These are phyloP conservation scores for Rhizopus delemar DNA, from an alignment of 371 early-diverging fungal species.

Conservation along the genomic window DNA sequence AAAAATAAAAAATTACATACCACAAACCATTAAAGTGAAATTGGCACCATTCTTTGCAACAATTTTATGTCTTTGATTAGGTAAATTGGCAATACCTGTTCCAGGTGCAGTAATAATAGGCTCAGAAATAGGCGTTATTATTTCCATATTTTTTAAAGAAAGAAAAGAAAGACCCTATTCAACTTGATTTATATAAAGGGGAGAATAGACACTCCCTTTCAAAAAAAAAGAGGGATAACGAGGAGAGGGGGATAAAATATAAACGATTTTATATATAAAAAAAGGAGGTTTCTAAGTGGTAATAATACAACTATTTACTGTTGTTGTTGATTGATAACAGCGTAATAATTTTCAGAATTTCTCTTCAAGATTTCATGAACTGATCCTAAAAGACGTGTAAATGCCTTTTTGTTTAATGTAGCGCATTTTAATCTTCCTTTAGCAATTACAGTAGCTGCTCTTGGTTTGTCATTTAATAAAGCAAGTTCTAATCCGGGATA, in stretches of 20 bases:
- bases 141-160: neutral
- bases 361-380: constrained; percentile 88
- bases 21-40: constrained; percentile 97
- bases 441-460: constrained; percentile 85
- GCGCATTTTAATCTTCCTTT: constrained; percentile 88
- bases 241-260: neutral
- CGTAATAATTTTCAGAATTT: constrained; percentile 77
- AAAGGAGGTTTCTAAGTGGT: neutral
- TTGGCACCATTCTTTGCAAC: constrained; percentile 91
- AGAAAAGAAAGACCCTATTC: no score
- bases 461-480: constrained; percentile 83
- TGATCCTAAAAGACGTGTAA: constrained; percentile 89
- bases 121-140: constrained; percentile 31
- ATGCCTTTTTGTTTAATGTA: constrained; percentile 86
- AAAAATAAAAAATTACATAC: constrained; percentile 54
- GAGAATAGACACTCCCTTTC: no score
- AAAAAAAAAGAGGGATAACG: neutral
- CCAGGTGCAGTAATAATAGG: constrained; percentile 57
- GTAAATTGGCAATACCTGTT: constrained; percentile 98
- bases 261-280: neutral
- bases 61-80: constrained; percentile 97
- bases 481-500: constrained; percentile 70
- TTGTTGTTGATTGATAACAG: constrained; percentile 31
- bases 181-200: no score
- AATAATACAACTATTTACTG: constrained; percentile 1